Base-by-base conservation (phyloP, 495 filamentous ascomycete species). In the Penicillium riverlandense region DNA sequence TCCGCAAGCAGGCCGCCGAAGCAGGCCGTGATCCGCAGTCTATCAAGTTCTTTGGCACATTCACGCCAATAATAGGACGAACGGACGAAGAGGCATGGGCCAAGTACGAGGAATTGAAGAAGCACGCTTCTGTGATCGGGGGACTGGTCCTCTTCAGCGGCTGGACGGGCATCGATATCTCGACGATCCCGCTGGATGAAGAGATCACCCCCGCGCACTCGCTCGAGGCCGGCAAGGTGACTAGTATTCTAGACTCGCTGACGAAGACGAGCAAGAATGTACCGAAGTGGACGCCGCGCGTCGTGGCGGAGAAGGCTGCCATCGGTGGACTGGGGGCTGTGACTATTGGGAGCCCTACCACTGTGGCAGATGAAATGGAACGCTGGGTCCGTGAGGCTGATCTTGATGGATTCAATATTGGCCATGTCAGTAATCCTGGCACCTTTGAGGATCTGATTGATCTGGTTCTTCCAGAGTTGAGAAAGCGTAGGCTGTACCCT, bases 401-500 rank as follows among this genome's bases (percentile, higher is more conserved):
- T 47, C 44, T 83, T n/a, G 80, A 83, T 61, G 79, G 78, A 8
- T 81, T 82, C 52, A 82, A 80, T 52, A 47, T 80, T 37, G 65
- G 47, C 28, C 63, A 72, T 55, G 73, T 75, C 1, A 74, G 75
- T 28, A 78, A 74, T 43, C 82, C 80, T 0, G 74, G 75, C 14
- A 77, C 76, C 1, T 85, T 84, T 60, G 68, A 76, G 46, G 80
- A 83, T 45, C 65, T 83, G n/a, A 69, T 79, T 39, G 76, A 83
- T 40, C 53, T 79, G 13, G 57, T 85, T 12, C 48, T 83, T 11
- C 80, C 80, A 1, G 81, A 83, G 56, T 57, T 84, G 47, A 58
- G 72, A 41, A 66, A 55, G 37, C 62, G 80, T 11, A 78, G 77
- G 1, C 48, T 82, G 12, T 71, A 67, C 39, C 57, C 59, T 4